A percentile compares a stretch with the other conserved stretches of the same genome.
These are phyloP conservation scores for Begonia loranthoides DNA, from an alignment of 306 rosid genomes.

Conservation along the genomic window DNA sequence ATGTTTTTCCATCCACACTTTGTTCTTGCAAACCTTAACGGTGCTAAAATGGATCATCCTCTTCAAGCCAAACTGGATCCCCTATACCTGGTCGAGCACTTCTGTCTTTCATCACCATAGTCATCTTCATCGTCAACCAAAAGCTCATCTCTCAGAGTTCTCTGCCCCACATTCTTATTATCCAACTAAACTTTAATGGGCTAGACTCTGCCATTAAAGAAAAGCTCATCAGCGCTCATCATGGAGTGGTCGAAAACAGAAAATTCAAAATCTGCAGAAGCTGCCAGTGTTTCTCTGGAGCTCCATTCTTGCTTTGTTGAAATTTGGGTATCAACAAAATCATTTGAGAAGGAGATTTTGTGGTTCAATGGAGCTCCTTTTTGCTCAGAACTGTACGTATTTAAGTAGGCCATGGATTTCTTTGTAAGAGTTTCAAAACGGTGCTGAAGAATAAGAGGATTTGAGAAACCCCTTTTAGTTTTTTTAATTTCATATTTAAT, in stretches of 20 bases:
- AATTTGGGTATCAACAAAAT: slow-evolving; percentile 49
- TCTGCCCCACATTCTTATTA: slow-evolving; percentile 23
- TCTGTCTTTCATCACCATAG: slow-evolving; percentile 41
- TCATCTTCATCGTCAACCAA: slow-evolving; percentile 25
- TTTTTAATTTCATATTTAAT: too few species aligned
- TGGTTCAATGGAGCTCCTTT: slow-evolving; percentile 70
- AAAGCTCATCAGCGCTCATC: slow-evolving; percentile 96
- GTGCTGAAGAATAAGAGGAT: too few species aligned
- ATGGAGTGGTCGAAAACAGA: slow-evolving; percentile 49
- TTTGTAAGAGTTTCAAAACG: too few species aligned
- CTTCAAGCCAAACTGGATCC: slow-evolving; percentile 52
- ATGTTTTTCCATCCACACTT: too few species aligned
- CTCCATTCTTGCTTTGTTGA: background rate
- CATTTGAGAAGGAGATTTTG: slow-evolving; percentile 84
- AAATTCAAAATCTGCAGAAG: slow-evolving; percentile 74
- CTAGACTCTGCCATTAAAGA: slow-evolving; percentile 64
- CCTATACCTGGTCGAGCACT: slow-evolving; percentile 54
- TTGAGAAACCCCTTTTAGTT: too few species aligned
- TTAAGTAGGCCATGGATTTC: slow-evolving; percentile 57
- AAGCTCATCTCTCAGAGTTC: slow-evolving; percentile 80
- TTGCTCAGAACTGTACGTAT: slow-evolving; percentile 64
- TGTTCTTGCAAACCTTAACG: too few species aligned
- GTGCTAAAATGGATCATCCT: slow-evolving; percentile 6
- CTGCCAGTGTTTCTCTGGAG: slow-evolving; percentile 19
- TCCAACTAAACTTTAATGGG: slow-evolving; percentile 41